A percentile compares a stretch with the other conserved stretches of the same genome.
Evolutionary conservation across 148 eudicot genomes (phyloP).

Genomic region (Salicornia ramosissima): DNA sequence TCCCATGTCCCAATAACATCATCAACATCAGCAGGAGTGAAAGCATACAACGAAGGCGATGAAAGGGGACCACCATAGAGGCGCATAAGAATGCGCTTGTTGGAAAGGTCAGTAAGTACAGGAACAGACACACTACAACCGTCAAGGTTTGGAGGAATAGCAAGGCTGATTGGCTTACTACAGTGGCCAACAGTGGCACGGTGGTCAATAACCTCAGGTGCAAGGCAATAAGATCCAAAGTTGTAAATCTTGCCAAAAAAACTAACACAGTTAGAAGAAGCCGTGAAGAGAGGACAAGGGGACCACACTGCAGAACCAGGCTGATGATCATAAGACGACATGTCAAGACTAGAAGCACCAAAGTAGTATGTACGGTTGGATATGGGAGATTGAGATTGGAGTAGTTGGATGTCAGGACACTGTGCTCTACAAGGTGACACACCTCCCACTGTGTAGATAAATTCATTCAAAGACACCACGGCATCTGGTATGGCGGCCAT

Average conservation of each 20-base stretch:
- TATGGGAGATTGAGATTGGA: not conserved
- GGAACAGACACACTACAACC: slow-evolving; percentile 5
- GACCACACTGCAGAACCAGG: slow-evolving; percentile 2
- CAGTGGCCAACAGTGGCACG: slow-evolving; percentile 5
- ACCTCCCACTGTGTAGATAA: too few species aligned
- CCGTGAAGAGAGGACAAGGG: not conserved
- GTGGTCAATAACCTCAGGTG: slow-evolving; percentile 9
- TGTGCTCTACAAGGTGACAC: not conserved
- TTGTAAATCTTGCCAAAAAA: not conserved
- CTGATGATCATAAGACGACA: not conserved
- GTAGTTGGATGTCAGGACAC: not conserved
- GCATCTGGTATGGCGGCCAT: not conserved
- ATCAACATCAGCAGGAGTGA: not conserved
- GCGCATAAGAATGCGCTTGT: too few species aligned
- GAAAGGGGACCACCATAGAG: not conserved
- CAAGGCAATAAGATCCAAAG: not conserved
- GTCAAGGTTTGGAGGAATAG: not conserved
- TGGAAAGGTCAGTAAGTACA: slow-evolving; percentile 7
- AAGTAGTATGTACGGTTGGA: not conserved
- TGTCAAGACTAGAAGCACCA: slow-evolving; percentile 4
- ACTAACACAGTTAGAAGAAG: not conserved
- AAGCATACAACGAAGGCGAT: slow-evolving; percentile 7
- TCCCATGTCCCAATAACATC: not conserved
- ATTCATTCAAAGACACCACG: too few species aligned
- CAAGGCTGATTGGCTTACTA: not conserved